These are phyloP conservation scores for Ramaria sp. DNA, from an alignment of 768 basidiomycete species.

Conservation along the genomic window DNA sequence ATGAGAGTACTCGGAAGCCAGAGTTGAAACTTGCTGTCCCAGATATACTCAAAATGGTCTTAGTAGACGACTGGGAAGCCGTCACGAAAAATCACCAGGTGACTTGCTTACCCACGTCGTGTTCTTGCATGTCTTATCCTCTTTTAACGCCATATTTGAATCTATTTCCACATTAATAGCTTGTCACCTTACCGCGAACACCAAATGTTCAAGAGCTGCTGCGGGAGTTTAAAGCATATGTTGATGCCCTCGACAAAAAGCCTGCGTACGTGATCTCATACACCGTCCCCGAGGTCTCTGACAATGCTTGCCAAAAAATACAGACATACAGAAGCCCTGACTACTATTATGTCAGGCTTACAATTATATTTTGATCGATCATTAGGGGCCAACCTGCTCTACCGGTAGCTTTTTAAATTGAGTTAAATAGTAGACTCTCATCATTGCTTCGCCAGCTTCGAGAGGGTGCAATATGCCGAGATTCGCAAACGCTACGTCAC, in stretches of 20 bases:
- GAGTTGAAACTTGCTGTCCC: slow-evolving; percentile 89
- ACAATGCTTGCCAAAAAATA: neutral
- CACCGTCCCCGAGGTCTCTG: neutral
- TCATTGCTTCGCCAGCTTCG: slow-evolving; percentile 35
- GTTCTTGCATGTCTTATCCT: no score
- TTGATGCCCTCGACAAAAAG: slow-evolving; percentile 27
- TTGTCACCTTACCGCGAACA: slow-evolving; percentile 71
- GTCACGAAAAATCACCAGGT: slow-evolving; percentile 94
- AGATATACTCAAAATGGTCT: slow-evolving; percentile 74
- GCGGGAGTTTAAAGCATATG: slow-evolving; percentile 62
- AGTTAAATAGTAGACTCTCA: neutral
- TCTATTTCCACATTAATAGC: slow-evolving; percentile 31
- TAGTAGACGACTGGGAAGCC: slow-evolving; percentile 97
- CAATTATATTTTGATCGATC: slow-evolving; percentile 91
- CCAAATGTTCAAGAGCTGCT: slow-evolving; percentile 74
- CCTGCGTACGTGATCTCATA: slow-evolving; percentile 2
- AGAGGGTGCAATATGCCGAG: slow-evolving; percentile 85
- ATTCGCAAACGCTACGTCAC: slow-evolving; percentile 66
- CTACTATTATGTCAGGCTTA: slow-evolving; percentile 78
- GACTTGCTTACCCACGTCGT: neutral
- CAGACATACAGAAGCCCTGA: slow-evolving; percentile 57
- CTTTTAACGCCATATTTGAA: neutral
- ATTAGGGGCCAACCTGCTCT: slow-evolving; percentile 80
- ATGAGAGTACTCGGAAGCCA: slow-evolving; percentile 66
- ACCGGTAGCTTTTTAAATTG: slow-evolving; percentile 33